Evolutionary conservation across 2,329 filamentous ascomycete species (phyloP), one percentile per base, ranked within the genome.

Genomic region (Dichotomopilus funicola): DNA sequence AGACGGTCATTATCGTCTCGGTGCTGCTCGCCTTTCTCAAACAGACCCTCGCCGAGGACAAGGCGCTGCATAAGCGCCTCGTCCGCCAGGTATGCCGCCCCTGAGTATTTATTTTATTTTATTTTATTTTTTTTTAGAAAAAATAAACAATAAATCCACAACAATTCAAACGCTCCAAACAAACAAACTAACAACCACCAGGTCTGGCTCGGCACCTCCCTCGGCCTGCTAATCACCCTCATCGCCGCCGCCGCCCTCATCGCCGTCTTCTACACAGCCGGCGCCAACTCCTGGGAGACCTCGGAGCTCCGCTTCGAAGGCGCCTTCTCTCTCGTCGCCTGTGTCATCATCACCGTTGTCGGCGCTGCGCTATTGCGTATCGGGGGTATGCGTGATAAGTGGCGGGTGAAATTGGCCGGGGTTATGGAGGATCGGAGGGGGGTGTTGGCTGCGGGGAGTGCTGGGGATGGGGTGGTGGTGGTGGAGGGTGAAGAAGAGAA

Each of bases 11-110:
- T 66, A 88, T 95, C 64, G 83, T 95, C 60, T 92, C 90, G 0
- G 87, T 95, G n/a, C 76, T 95, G 37, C 80, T 95, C 42, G 83
- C 89, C 27, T 95, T 94, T 68, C 74, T 95, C 56, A 94, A 92
- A 70, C 88, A 94, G 69, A 88, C 86, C 3, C 79, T 95, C 40
- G 76, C 8, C 57, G 85, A 91, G 73, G 72, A 71, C 5, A 67
- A 64, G 2, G 72, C 40, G 1, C 72, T 86, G 1, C 87, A 89
- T 73, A 91, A 87, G 71, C 78, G 77, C 58, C 77, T 91, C 8
- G 75, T 82, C 37, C 79, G 75, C 59, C 86, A 90, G 75, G 80
- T 82, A 46, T 41, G n/a, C 5, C 5, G 5, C 4, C 12, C 34
- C n/a, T 12, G 9, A 12, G n/a, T 11, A 41, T 2, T 27, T 6